These are phyloP conservation scores for Pichia sp. DNA, from an alignment of 1,139 yeast species.

Conservation along the genomic window DNA sequence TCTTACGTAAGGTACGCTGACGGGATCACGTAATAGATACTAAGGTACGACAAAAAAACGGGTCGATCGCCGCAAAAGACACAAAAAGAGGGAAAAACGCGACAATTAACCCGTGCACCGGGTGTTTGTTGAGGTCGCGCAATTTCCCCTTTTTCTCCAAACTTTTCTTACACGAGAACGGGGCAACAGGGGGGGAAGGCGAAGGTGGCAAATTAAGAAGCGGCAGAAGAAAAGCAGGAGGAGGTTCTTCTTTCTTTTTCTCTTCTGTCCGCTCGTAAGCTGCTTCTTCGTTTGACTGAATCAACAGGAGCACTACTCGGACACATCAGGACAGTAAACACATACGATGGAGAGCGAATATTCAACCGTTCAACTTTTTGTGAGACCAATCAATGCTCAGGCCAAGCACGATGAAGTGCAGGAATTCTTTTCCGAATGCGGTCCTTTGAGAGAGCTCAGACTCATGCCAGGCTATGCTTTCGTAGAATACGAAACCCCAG, in stretches of 20 bases:
- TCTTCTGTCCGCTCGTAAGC: background rate
- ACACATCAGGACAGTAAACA: background rate
- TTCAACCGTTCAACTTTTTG: conserved; percentile 48
- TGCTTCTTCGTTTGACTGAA: background rate
- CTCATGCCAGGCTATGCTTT: conserved; percentile 75
- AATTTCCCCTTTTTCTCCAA: too few species aligned
- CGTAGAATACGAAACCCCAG: conserved; percentile 63
- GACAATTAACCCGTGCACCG: background rate
- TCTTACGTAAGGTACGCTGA: background rate
- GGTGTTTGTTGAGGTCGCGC: background rate
- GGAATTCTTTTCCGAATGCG: conserved; percentile 61
- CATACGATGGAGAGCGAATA: conserved; percentile 21
- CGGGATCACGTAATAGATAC: background rate
- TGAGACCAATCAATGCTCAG: conserved; percentile 50
- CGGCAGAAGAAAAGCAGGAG: background rate
- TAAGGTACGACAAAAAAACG: background rate
- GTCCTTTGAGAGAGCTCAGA: conserved; percentile 63
- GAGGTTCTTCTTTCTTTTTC: background rate
- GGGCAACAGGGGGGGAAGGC: background rate
- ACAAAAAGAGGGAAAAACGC: background rate
- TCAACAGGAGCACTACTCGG: background rate
- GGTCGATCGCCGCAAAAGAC: background rate
- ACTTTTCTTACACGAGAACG: background rate
- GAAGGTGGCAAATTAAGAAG: background rate
- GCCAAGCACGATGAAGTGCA: conserved; percentile 56